These are phyloP conservation scores for Hypoxylon crocopeplum DNA, from an alignment of 495 filamentous ascomycete genomes.

Conservation along the genomic window DNA sequence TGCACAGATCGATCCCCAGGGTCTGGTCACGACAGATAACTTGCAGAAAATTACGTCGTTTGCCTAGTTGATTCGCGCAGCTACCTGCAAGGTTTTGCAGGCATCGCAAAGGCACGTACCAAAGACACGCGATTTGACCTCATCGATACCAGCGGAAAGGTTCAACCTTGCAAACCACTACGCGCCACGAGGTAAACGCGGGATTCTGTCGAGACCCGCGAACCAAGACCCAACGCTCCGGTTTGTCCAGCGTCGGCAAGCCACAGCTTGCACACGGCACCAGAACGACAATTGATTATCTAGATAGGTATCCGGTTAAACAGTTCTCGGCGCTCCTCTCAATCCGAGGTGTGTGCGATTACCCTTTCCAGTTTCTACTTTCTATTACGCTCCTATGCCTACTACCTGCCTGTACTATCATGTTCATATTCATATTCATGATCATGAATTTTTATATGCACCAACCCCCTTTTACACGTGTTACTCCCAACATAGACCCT, in stretches of 20 bases:
- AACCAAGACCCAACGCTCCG: slow-evolving; percentile 9
- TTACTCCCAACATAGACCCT: slow-evolving; percentile 3
- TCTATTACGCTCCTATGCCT: background rate
- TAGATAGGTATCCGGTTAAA: slow-evolving; percentile 7
- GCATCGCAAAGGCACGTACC: slow-evolving; percentile 30
- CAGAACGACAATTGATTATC: slow-evolving; percentile 9
- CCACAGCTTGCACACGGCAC: slow-evolving; percentile 1
- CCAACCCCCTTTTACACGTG: slow-evolving; percentile 1
- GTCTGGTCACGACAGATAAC: slow-evolving; percentile 34
- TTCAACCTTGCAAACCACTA: slow-evolving; percentile 37
- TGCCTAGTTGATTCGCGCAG: slow-evolving; percentile 33
- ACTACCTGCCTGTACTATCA: background rate
- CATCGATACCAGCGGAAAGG: slow-evolving; percentile 31
- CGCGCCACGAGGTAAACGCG: slow-evolving; percentile 32
- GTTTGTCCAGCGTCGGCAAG: slow-evolving; percentile 9
- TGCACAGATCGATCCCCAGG: slow-evolving; percentile 35
- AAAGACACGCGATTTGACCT: slow-evolving; percentile 35
- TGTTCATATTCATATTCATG: background rate
- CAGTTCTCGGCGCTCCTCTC: background rate
- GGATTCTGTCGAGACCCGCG: slow-evolving; percentile 29
- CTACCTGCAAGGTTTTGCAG: slow-evolving; percentile 36
- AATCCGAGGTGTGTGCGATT: slow-evolving; percentile 10
- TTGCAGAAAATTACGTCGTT: slow-evolving; percentile 39
- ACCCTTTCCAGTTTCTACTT: background rate
- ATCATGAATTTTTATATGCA: background rate